These are phyloP conservation scores for Nigrospora oryzae DNA, from an alignment of 2,329 filamentous ascomycete species.

Conservation along the genomic window DNA sequence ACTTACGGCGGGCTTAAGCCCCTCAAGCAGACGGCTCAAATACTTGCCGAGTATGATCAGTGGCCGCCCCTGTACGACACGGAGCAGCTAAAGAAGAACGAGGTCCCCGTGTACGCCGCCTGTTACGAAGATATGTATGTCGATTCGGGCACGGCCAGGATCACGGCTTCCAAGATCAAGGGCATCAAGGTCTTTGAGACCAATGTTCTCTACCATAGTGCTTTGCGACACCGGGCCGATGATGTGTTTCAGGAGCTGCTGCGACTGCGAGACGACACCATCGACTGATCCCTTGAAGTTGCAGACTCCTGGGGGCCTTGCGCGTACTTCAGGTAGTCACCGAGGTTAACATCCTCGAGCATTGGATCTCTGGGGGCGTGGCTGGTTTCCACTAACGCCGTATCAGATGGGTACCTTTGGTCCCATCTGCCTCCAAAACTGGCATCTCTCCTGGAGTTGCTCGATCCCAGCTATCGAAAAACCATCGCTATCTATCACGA, in stretches of 20 bases:
- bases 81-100: slow-evolving; percentile 63
- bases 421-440: slow-evolving; percentile 42
- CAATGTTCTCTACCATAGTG: slow-evolving; percentile 83
- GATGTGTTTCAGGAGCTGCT: slow-evolving; percentile 74
- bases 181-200: slow-evolving; percentile 76
- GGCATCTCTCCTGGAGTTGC: slow-evolving; percentile 37
- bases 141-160: slow-evolving; percentile 62
- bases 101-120: slow-evolving; percentile 79
- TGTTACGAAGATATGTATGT: slow-evolving; percentile 94
- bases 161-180: slow-evolving; percentile 67
- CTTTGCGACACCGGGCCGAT: slow-evolving; percentile 61
- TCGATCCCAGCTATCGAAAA: slow-evolving; percentile 29
- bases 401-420: slow-evolving; percentile 33
- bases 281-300: slow-evolving; percentile 32
- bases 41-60: slow-evolving; percentile 56
- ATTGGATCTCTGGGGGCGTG: no score
- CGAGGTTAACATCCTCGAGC: no score
- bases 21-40: slow-evolving; percentile 59
- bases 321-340: no score
- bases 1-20: slow-evolving; percentile 68
- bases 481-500: slow-evolving; percentile 36
- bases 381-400: no score
- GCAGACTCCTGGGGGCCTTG: no score
- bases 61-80: slow-evolving; percentile 76
- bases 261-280: slow-evolving; percentile 60